phyloP scores from a whole-genome alignment of 495 filamentous ascomycete genomes.

The Trichoderma gamsii region DNA sequence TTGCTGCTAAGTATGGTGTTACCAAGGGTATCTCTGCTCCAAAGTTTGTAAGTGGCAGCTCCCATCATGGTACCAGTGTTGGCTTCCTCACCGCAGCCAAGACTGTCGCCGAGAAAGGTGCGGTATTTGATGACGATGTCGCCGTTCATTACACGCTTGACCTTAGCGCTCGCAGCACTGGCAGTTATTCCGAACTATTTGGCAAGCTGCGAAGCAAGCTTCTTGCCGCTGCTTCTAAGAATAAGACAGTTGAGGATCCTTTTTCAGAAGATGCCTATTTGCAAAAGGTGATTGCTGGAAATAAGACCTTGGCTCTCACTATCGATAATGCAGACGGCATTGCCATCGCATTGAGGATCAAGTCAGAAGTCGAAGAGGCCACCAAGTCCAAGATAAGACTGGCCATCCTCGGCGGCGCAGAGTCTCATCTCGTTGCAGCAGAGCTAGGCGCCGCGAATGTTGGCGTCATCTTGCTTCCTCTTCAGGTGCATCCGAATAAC shows the following conservation, averaged over 20 bases:
- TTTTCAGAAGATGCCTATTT: slow-evolving; percentile 38
- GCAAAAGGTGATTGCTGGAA: slow-evolving; percentile 33
- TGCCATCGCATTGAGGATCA: slow-evolving; percentile 35
- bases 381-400: slow-evolving; percentile 27
- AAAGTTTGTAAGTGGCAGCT: slow-evolving; percentile 26
- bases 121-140: slow-evolving; percentile 37
- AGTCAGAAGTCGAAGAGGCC: slow-evolving; percentile 28
- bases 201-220: slow-evolving; percentile 37
- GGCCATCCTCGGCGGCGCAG: slow-evolving; percentile 44
- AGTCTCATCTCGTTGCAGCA: slow-evolving; percentile 42
- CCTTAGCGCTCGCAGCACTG: neutral
- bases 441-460: slow-evolving; percentile 41
- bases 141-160: slow-evolving; percentile 42
- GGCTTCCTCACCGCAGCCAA: slow-evolving; percentile 39
- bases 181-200: slow-evolving; percentile 18
- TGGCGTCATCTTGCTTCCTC: slow-evolving; percentile 44
- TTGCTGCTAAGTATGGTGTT: slow-evolving; percentile 38
- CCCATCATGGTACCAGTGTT: slow-evolving; percentile 41
- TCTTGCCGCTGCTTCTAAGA: slow-evolving; percentile 29
- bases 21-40: slow-evolving; percentile 43
- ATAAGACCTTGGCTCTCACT: slow-evolving; percentile 34
- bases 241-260: slow-evolving; percentile 23
- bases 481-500: slow-evolving; percentile 32
- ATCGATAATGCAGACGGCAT: slow-evolving; percentile 43
- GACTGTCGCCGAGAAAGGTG: slow-evolving; percentile 26